Evolutionary conservation across 2,329 filamentous ascomycete species (phyloP).

Genomic region (Coleophoma cylindrospora): DNA sequence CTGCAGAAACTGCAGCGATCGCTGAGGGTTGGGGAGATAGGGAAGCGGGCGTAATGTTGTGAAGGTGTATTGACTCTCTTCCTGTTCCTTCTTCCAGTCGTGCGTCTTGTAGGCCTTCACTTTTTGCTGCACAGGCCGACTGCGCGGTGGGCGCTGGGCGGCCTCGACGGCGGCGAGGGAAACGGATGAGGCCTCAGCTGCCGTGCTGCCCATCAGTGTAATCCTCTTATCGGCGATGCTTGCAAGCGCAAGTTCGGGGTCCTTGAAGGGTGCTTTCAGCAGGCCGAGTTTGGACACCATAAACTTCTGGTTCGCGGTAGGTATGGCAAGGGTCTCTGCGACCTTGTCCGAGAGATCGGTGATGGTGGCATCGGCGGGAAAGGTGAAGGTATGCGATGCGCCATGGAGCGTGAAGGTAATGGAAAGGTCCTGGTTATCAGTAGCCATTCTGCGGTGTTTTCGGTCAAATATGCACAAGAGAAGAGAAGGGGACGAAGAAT

Average conservation of each 20-base stretch:
- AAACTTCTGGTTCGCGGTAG: constrained; percentile 61
- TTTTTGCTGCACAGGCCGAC: constrained; percentile 27
- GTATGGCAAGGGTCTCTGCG: constrained; percentile 50
- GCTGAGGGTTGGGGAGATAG: constrained; percentile 71
- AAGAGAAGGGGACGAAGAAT: neutral
- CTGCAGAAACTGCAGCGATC: constrained; percentile 66
- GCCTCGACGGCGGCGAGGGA: constrained; percentile 42
- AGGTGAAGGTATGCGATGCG: constrained; percentile 36
- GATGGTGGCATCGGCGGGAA: constrained; percentile 42
- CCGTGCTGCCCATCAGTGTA: constrained; percentile 59
- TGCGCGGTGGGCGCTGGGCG: constrained; percentile 39
- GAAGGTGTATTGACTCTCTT: constrained; percentile 71
- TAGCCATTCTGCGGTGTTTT: constrained; percentile 12
- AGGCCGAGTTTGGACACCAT: constrained; percentile 61
- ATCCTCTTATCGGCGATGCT: constrained; percentile 53
- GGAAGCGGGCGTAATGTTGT: constrained; percentile 68
- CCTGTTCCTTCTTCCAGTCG: constrained; percentile 38
- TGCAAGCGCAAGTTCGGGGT: constrained; percentile 44
- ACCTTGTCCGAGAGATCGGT: constrained; percentile 57
- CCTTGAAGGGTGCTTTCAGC: constrained; percentile 59
- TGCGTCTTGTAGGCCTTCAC: constrained; percentile 33
- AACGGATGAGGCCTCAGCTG: constrained; percentile 52
- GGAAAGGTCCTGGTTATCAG: constrained; percentile 29
- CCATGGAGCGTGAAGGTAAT: constrained; percentile 44
- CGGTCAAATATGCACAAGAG: neutral